A percentile compares a stretch with the other conserved stretches of the same genome.
phyloP scores from a whole-genome alignment of 116 monocot genomes.

The Thalassia testudinum region DNA sequence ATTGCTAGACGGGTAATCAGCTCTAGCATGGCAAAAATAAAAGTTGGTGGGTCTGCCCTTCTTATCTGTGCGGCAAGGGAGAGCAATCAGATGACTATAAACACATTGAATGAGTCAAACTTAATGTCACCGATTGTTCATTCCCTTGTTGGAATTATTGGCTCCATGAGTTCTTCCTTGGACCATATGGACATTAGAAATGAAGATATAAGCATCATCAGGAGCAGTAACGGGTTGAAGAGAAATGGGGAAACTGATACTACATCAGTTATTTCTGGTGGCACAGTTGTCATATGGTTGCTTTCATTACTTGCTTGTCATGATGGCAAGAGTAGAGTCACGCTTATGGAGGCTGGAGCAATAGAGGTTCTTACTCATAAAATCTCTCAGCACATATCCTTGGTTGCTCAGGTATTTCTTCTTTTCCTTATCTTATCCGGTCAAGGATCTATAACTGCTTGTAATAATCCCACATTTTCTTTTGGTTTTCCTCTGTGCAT shows the following conservation, averaged over 20 bases:
- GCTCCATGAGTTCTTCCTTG: constrained; percentile 16
- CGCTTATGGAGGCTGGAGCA: constrained; percentile 59
- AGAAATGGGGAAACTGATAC: constrained; percentile 30
- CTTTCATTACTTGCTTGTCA: constrained; percentile 68
- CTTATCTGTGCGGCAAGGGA: constrained; percentile 79
- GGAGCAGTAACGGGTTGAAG: constrained; percentile 29
- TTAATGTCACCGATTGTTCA: constrained; percentile 42
- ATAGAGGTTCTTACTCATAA: constrained; percentile 62
- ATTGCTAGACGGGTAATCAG: constrained; percentile 53
- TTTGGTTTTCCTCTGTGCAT: too few relatives aligned
- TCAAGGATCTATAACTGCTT: too few relatives aligned
- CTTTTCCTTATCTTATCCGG: too few relatives aligned
- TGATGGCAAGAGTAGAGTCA: constrained; percentile 34
- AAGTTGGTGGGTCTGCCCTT: constrained; percentile 76
- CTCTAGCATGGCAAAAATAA: constrained; percentile 48
- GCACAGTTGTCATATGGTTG: constrained; percentile 62
- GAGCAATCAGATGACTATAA: constrained; percentile 41
- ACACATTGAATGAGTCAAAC: constrained; percentile 43
- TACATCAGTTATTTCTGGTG: constrained; percentile 61
- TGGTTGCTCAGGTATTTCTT: constrained; percentile 43
- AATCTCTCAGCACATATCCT: constrained; percentile 59
- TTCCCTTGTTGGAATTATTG: constrained; percentile 67
- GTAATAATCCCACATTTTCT: too few relatives aligned
- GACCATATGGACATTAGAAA: constrained; percentile 19
- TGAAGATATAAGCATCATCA: constrained; percentile 45